Evolutionary conservation across 2,329 filamentous ascomycete genomes (phyloP).

Genomic region (Bipolaris victoriae): DNA sequence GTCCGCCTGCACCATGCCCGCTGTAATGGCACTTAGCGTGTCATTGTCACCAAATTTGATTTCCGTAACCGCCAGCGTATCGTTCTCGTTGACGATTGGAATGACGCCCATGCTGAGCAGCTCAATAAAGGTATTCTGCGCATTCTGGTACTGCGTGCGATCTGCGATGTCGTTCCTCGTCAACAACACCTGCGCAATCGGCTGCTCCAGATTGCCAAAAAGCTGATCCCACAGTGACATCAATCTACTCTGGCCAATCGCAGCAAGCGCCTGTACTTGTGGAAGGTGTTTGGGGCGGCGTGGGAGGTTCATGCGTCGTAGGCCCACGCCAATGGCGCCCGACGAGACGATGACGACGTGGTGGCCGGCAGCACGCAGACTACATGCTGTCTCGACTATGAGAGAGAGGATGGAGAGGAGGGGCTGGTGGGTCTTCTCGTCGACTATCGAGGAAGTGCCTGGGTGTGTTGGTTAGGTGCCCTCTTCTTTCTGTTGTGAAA

Average conservation of each 20-base stretch:
- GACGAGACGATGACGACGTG: constrained; percentile 96
- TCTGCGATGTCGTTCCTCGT: constrained; percentile 97
- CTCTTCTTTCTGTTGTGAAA: constrained; percentile 24
- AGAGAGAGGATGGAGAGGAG: constrained; percentile 87
- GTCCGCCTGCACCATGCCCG: constrained; percentile 96
- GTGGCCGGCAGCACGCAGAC: constrained; percentile 87
- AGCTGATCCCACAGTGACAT: constrained; percentile 96
- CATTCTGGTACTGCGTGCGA: constrained; percentile 93
- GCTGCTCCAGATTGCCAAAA: constrained; percentile 85
- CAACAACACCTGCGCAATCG: constrained; percentile 91
- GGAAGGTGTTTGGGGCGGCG: constrained; percentile 89
- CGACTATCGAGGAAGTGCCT: constrained; percentile 99
- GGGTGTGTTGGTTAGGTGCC: constrained; percentile 39
- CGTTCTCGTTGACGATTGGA: constrained; percentile 98
- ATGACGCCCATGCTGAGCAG: constrained; percentile 94
- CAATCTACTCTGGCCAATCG: constrained; percentile 92
- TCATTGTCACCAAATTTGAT: constrained; percentile 99
- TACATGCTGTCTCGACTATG: constrained; percentile 93
- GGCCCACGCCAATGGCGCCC: constrained; percentile 91
- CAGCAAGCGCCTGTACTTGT: constrained; percentile 89
- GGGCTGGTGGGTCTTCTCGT: constrained; percentile 93
- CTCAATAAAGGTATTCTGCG: constrained; percentile 91
- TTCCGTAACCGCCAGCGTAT: constrained; percentile 94
- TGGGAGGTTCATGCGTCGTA: constrained; percentile 86
- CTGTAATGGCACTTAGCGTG: constrained; percentile 93